Conservation (phyloP, 176 grass and related monocot species). For the Rhynchospora breviuscula region DNA sequence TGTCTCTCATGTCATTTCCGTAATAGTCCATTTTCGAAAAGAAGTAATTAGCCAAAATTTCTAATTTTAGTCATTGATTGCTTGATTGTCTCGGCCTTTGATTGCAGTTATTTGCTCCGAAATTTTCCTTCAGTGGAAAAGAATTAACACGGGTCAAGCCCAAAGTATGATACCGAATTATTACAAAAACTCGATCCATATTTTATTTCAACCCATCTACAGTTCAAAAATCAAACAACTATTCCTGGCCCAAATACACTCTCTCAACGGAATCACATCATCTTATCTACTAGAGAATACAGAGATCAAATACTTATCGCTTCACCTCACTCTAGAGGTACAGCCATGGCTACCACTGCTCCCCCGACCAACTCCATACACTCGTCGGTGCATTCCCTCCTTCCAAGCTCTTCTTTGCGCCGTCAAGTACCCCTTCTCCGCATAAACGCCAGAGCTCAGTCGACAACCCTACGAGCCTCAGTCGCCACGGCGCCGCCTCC, state of each 20-base stretch:
- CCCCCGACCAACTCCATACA: slow-evolving; percentile 36
- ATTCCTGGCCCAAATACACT: not conserved
- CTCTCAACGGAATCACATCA: slow-evolving; percentile 14
- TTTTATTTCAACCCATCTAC: not conserved
- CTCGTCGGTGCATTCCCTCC: slow-evolving; percentile 10
- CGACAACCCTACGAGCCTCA: slow-evolving; percentile 33
- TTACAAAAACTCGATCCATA: not conserved
- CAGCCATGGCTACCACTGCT: slow-evolving; percentile 52
- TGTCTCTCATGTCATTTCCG: no score
- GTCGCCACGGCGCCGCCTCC: slow-evolving; percentile 36
- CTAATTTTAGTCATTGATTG: no score
- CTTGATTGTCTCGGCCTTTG: no score
- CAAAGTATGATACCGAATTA: not conserved
- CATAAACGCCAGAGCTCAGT: not conserved
- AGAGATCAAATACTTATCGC: not conserved
- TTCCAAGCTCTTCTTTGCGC: slow-evolving; percentile 12
- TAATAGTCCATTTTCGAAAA: no score
- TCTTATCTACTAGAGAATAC: slow-evolving; percentile 24
- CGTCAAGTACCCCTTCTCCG: slow-evolving; percentile 1
- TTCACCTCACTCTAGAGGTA: not conserved
- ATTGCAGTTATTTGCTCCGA: no score
- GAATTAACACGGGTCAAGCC: no score
- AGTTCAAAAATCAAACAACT: not conserved
- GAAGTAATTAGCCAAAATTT: no score
- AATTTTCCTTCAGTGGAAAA: no score